Evolutionary conservation across 805 yeast genomes (phyloP).

Genomic region (Wickerhamiella lipophila): DNA sequence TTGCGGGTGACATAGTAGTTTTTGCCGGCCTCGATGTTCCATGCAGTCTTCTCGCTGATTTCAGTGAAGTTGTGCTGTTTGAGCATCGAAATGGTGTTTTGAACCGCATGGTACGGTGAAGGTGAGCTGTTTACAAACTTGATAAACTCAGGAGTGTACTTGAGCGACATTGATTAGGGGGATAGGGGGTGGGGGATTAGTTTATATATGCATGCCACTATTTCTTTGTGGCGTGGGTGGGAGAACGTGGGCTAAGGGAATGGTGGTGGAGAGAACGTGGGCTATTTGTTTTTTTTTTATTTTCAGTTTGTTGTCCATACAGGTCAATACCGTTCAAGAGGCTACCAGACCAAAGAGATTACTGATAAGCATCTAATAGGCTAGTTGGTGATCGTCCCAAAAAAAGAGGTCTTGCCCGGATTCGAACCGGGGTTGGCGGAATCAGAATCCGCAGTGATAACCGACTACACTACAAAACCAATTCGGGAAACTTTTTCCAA

Average conservation of each 20-base stretch:
- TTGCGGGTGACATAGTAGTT: conserved; percentile 84
- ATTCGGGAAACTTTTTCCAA: too few species aligned
- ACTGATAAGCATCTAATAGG: not conserved
- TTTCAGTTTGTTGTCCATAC: too few species aligned
- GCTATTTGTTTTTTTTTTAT: too few species aligned
- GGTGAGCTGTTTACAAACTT: conserved; percentile 75
- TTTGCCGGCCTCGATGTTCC: conserved; percentile 49
- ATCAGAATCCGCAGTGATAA: conserved; percentile 26
- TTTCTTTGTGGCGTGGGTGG: too few species aligned
- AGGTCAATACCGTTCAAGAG: too few species aligned
- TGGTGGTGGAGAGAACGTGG: too few species aligned
- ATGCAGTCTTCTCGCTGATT: conserved; percentile 54
- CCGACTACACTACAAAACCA: conserved; percentile 30
- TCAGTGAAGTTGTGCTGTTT: conserved; percentile 55
- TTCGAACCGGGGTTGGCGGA: conserved; percentile 18
- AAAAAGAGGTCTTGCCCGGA: conserved; percentile 15
- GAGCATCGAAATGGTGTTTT: conserved; percentile 45
- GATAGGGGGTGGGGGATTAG: too few species aligned
- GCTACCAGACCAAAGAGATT: too few species aligned
- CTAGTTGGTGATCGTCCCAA: too few species aligned
- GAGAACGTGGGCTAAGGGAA: too few species aligned
- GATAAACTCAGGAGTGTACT: conserved; percentile 39
- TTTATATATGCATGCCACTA: conserved; percentile 6
- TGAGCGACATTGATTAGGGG: conserved; percentile 5
- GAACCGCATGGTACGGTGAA: conserved; percentile 89